These are phyloP conservation scores for Botrytis tulipae DNA, from an alignment of 2,329 filamentous ascomycete genomes.

Conservation along the genomic window DNA sequence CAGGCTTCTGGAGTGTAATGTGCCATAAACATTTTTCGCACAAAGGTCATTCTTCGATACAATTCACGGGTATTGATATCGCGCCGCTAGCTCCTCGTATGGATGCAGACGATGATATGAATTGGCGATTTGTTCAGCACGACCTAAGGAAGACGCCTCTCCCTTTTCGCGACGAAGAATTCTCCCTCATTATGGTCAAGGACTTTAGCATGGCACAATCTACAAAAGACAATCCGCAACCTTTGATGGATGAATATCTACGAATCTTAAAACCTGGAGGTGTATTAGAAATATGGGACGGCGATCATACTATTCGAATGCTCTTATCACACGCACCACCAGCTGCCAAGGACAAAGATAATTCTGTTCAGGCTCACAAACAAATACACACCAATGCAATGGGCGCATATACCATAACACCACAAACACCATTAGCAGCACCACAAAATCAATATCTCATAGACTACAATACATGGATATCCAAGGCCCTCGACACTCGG, in stretches of 20 bases:
- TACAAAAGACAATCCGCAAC: conserved; percentile 49
- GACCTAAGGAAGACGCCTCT: conserved; percentile 74
- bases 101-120: conserved; percentile 66
- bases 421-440: conserved; percentile 77
- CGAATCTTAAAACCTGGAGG: conserved; percentile 77
- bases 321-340: conserved; percentile 69
- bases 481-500: conserved; percentile 69
- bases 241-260: conserved; percentile 67
- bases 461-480: conserved; percentile 81
- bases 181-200: conserved; percentile 87
- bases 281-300: conserved; percentile 84
- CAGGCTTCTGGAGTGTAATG: conserved; percentile 85
- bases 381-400: conserved; percentile 63
- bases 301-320: conserved; percentile 79
- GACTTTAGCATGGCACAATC: conserved; percentile 70
- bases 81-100: conserved; percentile 67
- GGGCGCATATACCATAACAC: conserved; percentile 78
- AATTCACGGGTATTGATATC: conserved; percentile 81
- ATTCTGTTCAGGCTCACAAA: conserved; percentile 56
- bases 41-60: conserved; percentile 65
- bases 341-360: conserved; percentile 41
- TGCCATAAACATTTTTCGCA: conserved; percentile 77
- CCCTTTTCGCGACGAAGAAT: conserved; percentile 76
- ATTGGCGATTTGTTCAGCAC: conserved; percentile 86
- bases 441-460: conserved; percentile 79